Evolutionary conservation across 495 filamentous ascomycete genomes (phyloP), one percentile per base, ranked within the genome.

Genomic region (Umbilicaria muhlenbergii): DNA sequence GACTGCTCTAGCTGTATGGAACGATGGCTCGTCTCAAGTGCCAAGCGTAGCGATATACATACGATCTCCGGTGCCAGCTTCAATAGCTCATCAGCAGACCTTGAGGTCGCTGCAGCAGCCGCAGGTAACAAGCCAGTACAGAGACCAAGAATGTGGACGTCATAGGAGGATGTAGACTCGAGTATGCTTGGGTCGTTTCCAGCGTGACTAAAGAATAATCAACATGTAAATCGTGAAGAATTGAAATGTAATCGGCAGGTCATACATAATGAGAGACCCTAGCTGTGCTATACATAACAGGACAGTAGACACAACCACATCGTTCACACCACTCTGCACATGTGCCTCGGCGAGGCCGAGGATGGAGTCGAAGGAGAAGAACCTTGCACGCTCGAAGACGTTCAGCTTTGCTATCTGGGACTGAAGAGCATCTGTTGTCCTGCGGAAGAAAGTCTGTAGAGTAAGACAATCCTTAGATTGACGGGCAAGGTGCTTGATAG

Each of bases 111-210:
- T 16, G 39, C 18, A 6, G 49, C 46, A 6, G 41, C 41, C 11
- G 49, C 42, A n/a, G 49, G 34, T 31, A 51, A 38, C 24, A 47
- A 40, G 14, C 49, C 49, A 6, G 41, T 39, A 32, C 46, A 48
- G n/a, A 51, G 34, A 10, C 49, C 45, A 14, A 45, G 37, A 28
- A 51, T 17, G 13, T 39, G 42, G 8, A 21, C 45, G 24, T 21
- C 33, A 18, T 14, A 31, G 10, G 36, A 43, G 14, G 8, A 39
- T 3, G 31, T 18, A 12, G 10, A 34, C 5, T n/a, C 21, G 11
- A 38, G 17, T 4, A 39, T 16, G 12, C 13, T 12, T 24, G 17
- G 18, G 34, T 38, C 31, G 24, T 43, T 13, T 31, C 33, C 45
- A 38, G 16, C 15, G 32, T 8, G 10, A 7, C 15, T 15, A n/a